Base-by-base conservation (phyloP, 1,139 yeast genomes). In the Chernovozyma sophiae-reginae region DNA sequence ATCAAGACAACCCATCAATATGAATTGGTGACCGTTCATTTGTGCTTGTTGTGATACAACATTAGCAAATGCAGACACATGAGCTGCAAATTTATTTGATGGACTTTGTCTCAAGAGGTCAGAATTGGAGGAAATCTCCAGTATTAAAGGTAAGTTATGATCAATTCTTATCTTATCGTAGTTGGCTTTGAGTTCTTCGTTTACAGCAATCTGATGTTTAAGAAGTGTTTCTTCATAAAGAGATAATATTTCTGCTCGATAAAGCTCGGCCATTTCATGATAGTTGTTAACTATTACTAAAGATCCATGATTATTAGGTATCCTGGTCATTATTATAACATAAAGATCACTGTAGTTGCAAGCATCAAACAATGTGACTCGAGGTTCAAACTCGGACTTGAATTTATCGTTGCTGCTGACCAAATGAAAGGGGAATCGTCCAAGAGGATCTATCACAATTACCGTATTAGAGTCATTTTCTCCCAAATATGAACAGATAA, bases 201-300 rank as follows among this genome's bases (percentile, higher is more conserved):
- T 58, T 29, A 57, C 50, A 17, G 50, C 57, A 12, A 64, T 48
- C 38, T 65, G 71, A 39, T 54, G 56, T 38, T 60, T 58, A n/a
- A 67, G 49, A 8, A 69, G 44, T 3, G 53, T 39, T 35, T 65
- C 68, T 45, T 68, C 72, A 40, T 68, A 60, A 3, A 56, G 42
- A 1, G 65, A 53, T 1, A 64, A 52, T 12, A 68, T 40, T 39
- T 69, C 69, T 19, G 62, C 46, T 34, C 56, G 56, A 45, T 69
- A 69, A 20, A 58, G 43, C 33, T 68, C 73, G 7, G 66, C 36
- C 13, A 62, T 35, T 31, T 67, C 69, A 45, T 68, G 72, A 42
- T 65, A 58, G 34, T 60, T 57, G 32, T 61, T 51, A 13, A 68
- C 13, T 6, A 28, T 28, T 28, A 33, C n/a, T 17, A 34, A 19